A percentile compares a stretch with the other conserved stretches of the same genome.
Evolutionary conservation across 2,329 filamentous ascomycete species (phyloP).

Genomic region (Fusarium citri): DNA sequence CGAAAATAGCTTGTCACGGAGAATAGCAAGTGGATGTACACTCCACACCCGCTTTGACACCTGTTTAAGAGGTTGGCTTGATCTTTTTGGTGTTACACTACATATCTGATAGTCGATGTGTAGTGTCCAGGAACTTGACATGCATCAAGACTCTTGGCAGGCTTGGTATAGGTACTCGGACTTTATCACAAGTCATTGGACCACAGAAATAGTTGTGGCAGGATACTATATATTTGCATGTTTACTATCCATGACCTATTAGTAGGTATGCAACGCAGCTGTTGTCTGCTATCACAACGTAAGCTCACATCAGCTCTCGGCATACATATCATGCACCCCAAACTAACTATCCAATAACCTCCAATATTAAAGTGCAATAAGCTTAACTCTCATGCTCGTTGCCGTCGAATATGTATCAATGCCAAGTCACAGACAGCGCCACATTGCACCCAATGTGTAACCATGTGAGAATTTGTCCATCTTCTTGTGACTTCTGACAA

Average conservation of each 20-base stretch:
- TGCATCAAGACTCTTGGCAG: neutral
- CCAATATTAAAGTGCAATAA: constrained; percentile 6
- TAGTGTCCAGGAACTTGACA: neutral
- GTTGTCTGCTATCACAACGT: neutral
- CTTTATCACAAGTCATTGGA: neutral
- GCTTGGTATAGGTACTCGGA: constrained; percentile 1
- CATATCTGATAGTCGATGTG: neutral
- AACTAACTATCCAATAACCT: neutral
- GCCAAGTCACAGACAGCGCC: constrained; percentile 1
- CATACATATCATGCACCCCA: neutral
- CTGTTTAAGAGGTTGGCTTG: neutral
- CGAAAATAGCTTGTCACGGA: constrained; percentile 8
- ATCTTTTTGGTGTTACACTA: neutral
- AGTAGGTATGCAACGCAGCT: neutral
- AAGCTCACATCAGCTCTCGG: constrained; percentile 18
- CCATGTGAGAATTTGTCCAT: constrained; percentile 2
- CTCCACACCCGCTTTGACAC: neutral
- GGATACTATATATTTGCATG: neutral
- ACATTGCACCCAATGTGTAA: neutral
- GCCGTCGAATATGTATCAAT: neutral
- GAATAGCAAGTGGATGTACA: constrained; percentile 1
- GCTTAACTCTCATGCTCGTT: constrained; percentile 14
- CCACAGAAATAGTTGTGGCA: neutral
- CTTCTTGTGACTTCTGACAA: neutral
- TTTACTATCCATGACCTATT: neutral